Conservation (phyloP, 495 filamentous ascomycete species). For the Penicillium odoratum region DNA sequence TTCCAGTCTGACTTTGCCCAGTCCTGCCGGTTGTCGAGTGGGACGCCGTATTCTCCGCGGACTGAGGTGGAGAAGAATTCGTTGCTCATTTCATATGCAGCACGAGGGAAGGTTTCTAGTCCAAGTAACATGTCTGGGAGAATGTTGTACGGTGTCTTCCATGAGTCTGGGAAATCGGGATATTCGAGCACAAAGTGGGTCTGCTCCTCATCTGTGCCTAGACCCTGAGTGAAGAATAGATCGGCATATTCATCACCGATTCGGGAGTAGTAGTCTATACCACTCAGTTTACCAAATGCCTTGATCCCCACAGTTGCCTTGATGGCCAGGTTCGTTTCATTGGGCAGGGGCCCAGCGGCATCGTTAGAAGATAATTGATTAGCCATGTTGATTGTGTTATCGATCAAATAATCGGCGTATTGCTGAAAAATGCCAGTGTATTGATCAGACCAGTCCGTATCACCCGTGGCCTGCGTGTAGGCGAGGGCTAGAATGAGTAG, state of each 20-base stretch:
- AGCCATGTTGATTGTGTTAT: slow-evolving; percentile 47
- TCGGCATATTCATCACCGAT: slow-evolving; percentile 41
- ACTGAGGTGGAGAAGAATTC: slow-evolving; percentile 38
- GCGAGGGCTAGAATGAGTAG: slow-evolving; percentile 45
- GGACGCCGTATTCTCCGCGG: slow-evolving; percentile 42
- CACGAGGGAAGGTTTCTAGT: slow-evolving; percentile 39
- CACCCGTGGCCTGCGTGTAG: slow-evolving; percentile 44
- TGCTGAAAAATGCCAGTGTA: slow-evolving; percentile 37
- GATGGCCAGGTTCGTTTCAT: slow-evolving; percentile 59
- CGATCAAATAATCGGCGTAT: slow-evolving; percentile 55
- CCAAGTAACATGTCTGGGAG: slow-evolving; percentile 48
- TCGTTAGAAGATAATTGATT: slow-evolving; percentile 58
- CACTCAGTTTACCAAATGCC: slow-evolving; percentile 46
- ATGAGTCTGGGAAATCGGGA: slow-evolving; percentile 34
- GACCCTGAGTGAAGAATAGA: slow-evolving; percentile 38
- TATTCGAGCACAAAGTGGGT: slow-evolving; percentile 50
- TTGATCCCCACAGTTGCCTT: slow-evolving; percentile 56
- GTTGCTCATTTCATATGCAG: slow-evolving; percentile 39
- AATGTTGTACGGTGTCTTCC: slow-evolving; percentile 47
- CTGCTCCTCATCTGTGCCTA: slow-evolving; percentile 35
- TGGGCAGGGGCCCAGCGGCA: slow-evolving; percentile 48
- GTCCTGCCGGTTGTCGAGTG: slow-evolving; percentile 43
- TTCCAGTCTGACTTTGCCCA: slow-evolving; percentile 56
- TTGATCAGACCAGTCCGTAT: slow-evolving; percentile 34
- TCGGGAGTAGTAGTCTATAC: slow-evolving; percentile 37